These are phyloP conservation scores for Heracleum sosnowskyi DNA, from an alignment of 129 eudicot genomes.

Conservation along the genomic window DNA sequence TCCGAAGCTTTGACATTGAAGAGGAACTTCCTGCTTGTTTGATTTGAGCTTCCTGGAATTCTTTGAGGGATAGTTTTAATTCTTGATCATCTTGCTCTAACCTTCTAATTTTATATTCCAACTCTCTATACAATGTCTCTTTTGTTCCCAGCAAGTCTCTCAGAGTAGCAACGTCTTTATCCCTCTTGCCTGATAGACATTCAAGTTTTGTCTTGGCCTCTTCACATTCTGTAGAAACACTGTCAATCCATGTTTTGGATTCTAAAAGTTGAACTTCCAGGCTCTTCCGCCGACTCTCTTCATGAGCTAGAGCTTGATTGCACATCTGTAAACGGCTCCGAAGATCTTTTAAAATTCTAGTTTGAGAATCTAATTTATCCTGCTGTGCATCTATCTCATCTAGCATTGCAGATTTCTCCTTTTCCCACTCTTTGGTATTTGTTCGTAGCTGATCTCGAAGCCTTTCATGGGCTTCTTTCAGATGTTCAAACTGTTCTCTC, in stretches of 20 bases:
- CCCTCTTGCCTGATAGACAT: conserved; percentile 33
- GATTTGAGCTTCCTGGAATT: conserved; percentile 58
- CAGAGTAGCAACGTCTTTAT: conserved; percentile 39
- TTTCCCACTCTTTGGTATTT: conserved; percentile 66
- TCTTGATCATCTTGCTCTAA: conserved; percentile 67
- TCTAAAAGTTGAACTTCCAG: conserved; percentile 55
- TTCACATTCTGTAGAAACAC: conserved; percentile 25
- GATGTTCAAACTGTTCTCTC: conserved; percentile 62
- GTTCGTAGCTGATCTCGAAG: conserved; percentile 26
- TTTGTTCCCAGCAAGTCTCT: conserved; percentile 48
- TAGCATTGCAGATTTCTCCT: conserved; percentile 45
- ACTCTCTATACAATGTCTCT: conserved; percentile 48
- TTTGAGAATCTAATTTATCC: conserved; percentile 56
- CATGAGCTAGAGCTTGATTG: conserved; percentile 60
- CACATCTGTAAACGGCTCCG: conserved; percentile 51
- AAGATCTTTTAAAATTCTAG: conserved; percentile 43
- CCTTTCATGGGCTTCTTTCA: conserved; percentile 74
- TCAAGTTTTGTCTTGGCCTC: conserved; percentile 37
- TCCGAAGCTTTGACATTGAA: conserved; percentile 47
- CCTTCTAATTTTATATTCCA: conserved; percentile 40
- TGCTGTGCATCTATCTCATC: conserved; percentile 56
- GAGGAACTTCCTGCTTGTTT: conserved; percentile 37
- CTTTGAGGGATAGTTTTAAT: conserved; percentile 37
- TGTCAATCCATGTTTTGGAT: conserved; percentile 26
- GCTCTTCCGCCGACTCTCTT: conserved; percentile 51